These are phyloP conservation scores for Odonthalia washingtoniensis DNA, from an alignment of 31 red algal genomes.

Conservation along the genomic window DNA sequence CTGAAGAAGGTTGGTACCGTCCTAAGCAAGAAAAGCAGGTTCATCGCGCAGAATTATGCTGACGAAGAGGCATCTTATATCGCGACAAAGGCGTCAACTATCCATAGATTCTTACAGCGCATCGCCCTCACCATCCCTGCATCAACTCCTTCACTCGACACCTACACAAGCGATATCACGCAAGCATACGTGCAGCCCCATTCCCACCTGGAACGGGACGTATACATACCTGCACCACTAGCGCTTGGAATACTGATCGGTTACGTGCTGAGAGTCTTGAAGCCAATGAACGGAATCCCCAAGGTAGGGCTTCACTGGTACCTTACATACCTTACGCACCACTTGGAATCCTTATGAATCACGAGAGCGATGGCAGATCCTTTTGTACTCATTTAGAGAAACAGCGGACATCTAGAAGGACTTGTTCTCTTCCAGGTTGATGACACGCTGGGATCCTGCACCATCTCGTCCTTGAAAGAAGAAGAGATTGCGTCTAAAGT, in stretches of 20 bases:
- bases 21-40: neutral
- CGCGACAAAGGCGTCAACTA: neutral
- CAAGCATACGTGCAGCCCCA: neutral
- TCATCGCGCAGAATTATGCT: neutral
- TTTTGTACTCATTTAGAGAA: neutral
- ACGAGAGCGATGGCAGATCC: neutral
- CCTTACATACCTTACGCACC: neutral
- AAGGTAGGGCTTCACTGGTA: neutral
- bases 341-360: neutral
- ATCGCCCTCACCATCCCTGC: neutral
- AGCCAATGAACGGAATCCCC: too few relatives aligned
- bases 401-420: neutral
- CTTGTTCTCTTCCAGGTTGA: neutral
- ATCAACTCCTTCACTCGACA: neutral
- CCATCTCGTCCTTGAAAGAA: neutral
- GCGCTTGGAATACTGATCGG: neutral
- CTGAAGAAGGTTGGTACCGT: neutral
- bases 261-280: neutral
- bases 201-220: neutral
- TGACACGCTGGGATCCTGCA: neutral
- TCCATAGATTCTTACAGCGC: neutral
- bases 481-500: neutral
- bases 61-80: neutral
- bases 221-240: neutral
- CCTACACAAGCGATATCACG: neutral